Evolutionary conservation across 192 early-diverging fungal genomes (phyloP).

Genomic region (Podila clonocystis): DNA sequence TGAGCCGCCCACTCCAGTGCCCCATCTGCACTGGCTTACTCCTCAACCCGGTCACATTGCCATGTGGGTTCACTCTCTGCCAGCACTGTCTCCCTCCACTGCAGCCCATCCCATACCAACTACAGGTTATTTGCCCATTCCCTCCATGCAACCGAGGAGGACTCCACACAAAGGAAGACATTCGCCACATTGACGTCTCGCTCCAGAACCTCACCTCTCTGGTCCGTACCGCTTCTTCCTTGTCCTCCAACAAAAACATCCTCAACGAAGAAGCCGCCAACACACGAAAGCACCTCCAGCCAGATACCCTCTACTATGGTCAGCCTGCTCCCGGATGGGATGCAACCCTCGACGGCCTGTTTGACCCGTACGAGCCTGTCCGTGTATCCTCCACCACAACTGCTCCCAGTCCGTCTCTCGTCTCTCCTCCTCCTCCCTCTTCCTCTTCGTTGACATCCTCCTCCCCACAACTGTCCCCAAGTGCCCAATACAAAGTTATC

Average conservation of each 20-base stretch:
- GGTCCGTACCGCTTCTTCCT: constrained; percentile 13
- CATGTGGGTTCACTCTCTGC: constrained; percentile 58
- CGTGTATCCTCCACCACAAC: not conserved
- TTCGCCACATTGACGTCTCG: constrained; percentile 44
- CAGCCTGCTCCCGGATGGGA: constrained; percentile 11
- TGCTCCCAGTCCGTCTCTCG: not conserved
- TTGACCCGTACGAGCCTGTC: constrained; percentile 14
- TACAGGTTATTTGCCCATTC: constrained; percentile 30
- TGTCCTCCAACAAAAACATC: constrained; percentile 7
- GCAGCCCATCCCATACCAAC: constrained; percentile 37
- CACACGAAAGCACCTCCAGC: constrained; percentile 3
- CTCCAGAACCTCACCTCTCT: constrained; percentile 36
- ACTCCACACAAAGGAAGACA: constrained; percentile 14
- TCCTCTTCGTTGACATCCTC: not conserved
- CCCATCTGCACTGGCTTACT: constrained; percentile 44
- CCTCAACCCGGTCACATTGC: constrained; percentile 49
- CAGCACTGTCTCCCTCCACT: constrained; percentile 26
- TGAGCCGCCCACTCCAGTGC: constrained; percentile 31
- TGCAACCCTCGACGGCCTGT: constrained; percentile 31
- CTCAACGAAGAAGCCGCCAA: constrained; percentile 13
- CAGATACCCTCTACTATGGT: constrained; percentile 17
- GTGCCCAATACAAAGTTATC: constrained; percentile 4
- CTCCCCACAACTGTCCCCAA: not conserved
- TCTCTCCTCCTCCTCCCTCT: not conserved
- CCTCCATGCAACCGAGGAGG: constrained; percentile 16